Conservation (phyloP, 129 eudicot genomes). For the Escallonia herrerae region DNA sequence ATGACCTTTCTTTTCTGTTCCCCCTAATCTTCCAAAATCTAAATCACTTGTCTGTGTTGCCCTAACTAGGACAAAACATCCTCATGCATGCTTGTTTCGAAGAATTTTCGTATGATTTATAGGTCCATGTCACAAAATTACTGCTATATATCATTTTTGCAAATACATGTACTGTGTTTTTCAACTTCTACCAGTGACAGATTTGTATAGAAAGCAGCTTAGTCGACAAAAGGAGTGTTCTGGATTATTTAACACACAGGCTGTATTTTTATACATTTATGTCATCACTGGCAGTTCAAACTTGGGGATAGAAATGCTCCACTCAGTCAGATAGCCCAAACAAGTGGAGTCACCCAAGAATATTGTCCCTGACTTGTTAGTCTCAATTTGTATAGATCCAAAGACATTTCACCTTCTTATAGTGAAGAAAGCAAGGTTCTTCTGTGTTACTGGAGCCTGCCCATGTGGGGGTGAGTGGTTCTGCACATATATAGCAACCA, state of each 20-base stretch:
- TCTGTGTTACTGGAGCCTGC: slow-evolving; percentile 1
- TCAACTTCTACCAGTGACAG: too few relatives aligned
- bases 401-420: slow-evolving; percentile 19
- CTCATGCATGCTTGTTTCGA: background rate
- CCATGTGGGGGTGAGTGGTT: slow-evolving; percentile 1
- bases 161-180: too few relatives aligned
- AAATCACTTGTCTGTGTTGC: background rate
- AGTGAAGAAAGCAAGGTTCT: background rate
- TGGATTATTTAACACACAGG: too few relatives aligned
- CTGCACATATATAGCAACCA: background rate
- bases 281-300: too few relatives aligned
- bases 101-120: slow-evolving; percentile 7
- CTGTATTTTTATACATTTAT: too few relatives aligned
- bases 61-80: too few relatives aligned
- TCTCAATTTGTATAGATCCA: slow-evolving; percentile 34
- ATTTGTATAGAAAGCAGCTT: too few relatives aligned
- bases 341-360: slow-evolving; percentile 29
- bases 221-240: too few relatives aligned
- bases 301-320: too few relatives aligned
- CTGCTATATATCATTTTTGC: too few relatives aligned
- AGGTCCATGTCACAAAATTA: too few relatives aligned
- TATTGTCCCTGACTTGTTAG: slow-evolving; percentile 29
- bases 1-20: slow-evolving; percentile 20
- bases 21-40: slow-evolving; percentile 6
- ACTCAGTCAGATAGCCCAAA: background rate